Evolutionary conservation across 768 basidiomycete species (phyloP).

Genomic region (Macrolepiota dolichaula): DNA sequence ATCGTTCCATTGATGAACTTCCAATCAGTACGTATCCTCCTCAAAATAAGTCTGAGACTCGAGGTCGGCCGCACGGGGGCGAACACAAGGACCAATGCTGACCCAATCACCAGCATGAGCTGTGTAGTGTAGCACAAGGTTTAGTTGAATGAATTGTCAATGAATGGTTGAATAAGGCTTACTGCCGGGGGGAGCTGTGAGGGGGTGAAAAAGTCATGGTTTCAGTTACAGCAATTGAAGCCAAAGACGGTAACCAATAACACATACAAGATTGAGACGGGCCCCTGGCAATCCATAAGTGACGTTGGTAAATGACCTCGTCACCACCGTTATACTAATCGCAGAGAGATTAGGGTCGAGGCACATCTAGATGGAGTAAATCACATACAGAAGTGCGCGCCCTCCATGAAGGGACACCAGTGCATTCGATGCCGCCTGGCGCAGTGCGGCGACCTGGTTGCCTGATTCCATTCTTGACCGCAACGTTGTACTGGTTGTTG

Average conservation of each 20-base stretch:
- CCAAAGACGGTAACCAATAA: not conserved
- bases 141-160: not conserved
- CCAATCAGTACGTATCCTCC: not conserved
- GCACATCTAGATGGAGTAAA: conserved; percentile 28
- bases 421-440: conserved; percentile 30
- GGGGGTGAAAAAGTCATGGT: not conserved
- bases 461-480: conserved; percentile 38
- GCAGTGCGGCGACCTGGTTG: conserved; percentile 17
- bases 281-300: conserved; percentile 48
- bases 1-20: no score
- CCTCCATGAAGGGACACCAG: conserved; percentile 38
- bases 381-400: conserved; percentile 33
- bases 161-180: not conserved
- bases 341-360: not conserved
- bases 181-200: conserved; percentile 29
- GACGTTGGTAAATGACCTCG: conserved; percentile 35
- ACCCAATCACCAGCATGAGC: conserved; percentile 30
- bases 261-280: conserved; percentile 39
- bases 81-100: conserved; percentile 27
- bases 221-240: no score
- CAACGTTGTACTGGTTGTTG: conserved; percentile 38
- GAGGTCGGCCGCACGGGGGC: not conserved
- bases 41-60: not conserved
- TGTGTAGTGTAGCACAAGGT: conserved; percentile 6
- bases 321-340: conserved; percentile 40